A percentile compares a stretch with the other conserved stretches of the same genome.
phyloP scores from a whole-genome alignment of 768 basidiomycete species.

The Strobilomyces confusus region DNA sequence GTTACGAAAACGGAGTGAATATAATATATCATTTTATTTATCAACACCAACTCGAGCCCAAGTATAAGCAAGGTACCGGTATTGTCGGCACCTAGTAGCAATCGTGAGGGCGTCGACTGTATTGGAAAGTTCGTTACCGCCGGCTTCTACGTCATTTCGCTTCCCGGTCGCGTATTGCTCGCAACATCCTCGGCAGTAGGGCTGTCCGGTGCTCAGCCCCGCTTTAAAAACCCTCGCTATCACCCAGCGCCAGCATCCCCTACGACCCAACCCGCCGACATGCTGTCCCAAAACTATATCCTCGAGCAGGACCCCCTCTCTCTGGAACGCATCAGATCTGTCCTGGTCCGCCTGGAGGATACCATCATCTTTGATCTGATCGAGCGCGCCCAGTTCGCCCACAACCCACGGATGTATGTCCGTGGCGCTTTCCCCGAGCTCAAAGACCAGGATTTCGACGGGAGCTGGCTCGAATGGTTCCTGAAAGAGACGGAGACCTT shows the following conservation, averaged over 20 bases:
- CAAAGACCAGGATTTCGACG: conserved; percentile 64
- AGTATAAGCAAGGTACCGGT: no score
- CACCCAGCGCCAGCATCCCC: background rate
- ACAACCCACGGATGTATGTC: conserved; percentile 87
- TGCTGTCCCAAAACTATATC: conserved; percentile 67
- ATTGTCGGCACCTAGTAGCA: no score
- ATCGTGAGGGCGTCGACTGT: no score
- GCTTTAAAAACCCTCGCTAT: conserved; percentile 10
- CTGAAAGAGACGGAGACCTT: conserved; percentile 91
- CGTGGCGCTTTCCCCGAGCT: conserved; percentile 78
- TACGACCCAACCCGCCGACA: conserved; percentile 20
- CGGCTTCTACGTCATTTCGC: background rate
- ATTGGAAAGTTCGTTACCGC: background rate
- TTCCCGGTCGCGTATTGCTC: background rate
- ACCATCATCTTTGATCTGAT: conserved; percentile 98
- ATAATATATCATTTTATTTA: no score
- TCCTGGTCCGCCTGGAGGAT: conserved; percentile 89
- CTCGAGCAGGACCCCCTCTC: conserved; percentile 72
- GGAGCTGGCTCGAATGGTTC: conserved; percentile 98
- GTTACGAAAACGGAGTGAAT: no score
- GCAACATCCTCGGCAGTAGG: background rate
- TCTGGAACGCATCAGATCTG: conserved; percentile 82
- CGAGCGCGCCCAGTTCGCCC: conserved; percentile 94
- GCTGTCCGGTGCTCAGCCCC: background rate
- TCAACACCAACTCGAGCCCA: no score